A percentile compares a stretch with the other conserved stretches of the same genome.
Evolutionary conservation across 2,329 filamentous ascomycete species (phyloP).

Genomic region (Basipetospora chlamydospora): DNA sequence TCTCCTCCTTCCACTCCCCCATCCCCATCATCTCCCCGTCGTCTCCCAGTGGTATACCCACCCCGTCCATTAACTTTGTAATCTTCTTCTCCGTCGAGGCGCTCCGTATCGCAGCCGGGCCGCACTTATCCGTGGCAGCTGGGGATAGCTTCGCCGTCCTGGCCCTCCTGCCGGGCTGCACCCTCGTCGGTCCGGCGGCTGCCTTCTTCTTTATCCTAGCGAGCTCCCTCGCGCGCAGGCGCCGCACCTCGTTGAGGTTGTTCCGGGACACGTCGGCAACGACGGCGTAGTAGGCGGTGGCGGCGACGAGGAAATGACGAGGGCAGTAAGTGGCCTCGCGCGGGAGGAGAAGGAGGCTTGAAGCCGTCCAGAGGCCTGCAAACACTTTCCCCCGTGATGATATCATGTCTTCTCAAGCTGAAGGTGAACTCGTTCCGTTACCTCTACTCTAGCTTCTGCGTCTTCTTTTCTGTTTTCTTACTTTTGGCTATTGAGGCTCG

Average conservation of each 20-base stretch:
- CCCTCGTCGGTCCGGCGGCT: neutral
- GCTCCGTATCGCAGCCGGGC: no score
- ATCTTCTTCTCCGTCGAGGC: neutral
- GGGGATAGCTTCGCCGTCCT: neutral
- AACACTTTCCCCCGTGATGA: no score
- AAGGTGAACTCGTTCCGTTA: no score
- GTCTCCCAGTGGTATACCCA: neutral
- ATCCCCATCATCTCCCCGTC: neutral
- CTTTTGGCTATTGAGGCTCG: no score
- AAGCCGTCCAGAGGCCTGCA: no score
- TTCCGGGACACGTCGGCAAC: neutral
- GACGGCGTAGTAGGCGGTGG: neutral
- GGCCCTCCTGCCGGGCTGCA: neutral
- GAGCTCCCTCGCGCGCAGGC: neutral
- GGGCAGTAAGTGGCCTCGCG: constrained; percentile 1
- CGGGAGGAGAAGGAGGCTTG: neutral
- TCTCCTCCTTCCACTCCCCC: neutral
- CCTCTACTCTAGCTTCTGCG: no score
- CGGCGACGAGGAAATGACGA: neutral
- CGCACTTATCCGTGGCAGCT: no score
- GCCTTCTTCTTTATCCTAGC: neutral
- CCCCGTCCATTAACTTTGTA: neutral
- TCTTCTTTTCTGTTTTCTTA: no score
- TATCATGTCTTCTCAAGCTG: no score
- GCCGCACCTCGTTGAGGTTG: neutral